Percentiles rank a stretch among this genome's conserved stretches.
These are phyloP conservation scores for Exophiala viscosa DNA, from an alignment of 2,329 filamentous ascomycete genomes.

Conservation along the genomic window DNA sequence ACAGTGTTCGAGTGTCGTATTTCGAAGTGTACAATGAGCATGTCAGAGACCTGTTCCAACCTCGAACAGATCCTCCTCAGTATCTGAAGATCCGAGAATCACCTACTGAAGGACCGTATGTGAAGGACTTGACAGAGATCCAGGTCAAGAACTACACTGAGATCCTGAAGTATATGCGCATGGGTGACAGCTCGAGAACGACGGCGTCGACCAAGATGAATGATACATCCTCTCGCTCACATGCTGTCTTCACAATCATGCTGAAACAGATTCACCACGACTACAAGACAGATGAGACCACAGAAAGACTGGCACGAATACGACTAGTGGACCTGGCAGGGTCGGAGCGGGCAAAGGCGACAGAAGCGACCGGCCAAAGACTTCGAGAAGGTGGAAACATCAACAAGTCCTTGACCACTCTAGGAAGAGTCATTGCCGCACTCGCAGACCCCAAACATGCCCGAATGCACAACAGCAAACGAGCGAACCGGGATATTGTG, in stretches of 20 bases:
- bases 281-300: conserved; percentile 94
- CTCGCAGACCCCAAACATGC: conserved; percentile 70
- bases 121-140: conserved; percentile 92
- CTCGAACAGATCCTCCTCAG: conserved; percentile 72
- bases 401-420: conserved; percentile 95
- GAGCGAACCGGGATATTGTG: conserved; percentile 67
- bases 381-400: conserved; percentile 95
- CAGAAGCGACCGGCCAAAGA: conserved; percentile 86
- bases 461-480: conserved; percentile 44
- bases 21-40: conserved; percentile 99
- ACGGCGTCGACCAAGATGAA: conserved; percentile 98
- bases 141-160: conserved; percentile 83
- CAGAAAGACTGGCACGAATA: conserved; percentile 89
- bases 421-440: conserved; percentile 92
- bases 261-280: conserved; percentile 98
- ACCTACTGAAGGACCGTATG: conserved; percentile 89
- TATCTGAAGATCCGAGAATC: conserved; percentile 98
- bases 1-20: conserved; percentile 95
- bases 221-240: conserved; percentile 92
- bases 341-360: conserved; percentile 90
- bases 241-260: conserved; percentile 97
- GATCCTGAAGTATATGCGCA: conserved; percentile 85
- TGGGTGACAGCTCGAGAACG: conserved; percentile 82
- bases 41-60: conserved; percentile 86
- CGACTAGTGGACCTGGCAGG: conserved; percentile 91